phyloP scores from a whole-genome alignment of 2,329 filamentous ascomycete species.

The Biscogniauxia marginata region DNA sequence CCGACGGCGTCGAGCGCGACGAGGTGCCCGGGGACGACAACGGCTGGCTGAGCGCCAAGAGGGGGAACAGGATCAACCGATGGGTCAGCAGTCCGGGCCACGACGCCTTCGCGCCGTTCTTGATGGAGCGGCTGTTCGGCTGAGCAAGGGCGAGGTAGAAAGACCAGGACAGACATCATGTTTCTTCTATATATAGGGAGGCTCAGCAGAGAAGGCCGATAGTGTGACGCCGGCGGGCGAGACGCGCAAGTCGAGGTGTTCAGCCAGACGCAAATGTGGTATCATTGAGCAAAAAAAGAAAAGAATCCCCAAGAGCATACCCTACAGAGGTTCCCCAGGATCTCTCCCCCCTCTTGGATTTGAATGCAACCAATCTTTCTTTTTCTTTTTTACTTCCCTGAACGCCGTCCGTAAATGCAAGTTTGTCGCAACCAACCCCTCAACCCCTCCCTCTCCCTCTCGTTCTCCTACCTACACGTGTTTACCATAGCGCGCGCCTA shows the following conservation, averaged over 20 bases:
- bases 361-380: background rate
- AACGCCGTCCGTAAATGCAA: background rate
- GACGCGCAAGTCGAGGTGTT: too few species aligned
- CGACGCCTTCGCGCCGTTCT: conserved; percentile 61
- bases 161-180: background rate
- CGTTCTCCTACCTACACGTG: background rate
- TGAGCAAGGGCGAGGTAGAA: conserved; percentile 22
- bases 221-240: too few species aligned
- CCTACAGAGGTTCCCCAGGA: conserved; percentile 21
- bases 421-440: background rate
- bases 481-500: background rate
- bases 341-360: background rate
- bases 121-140: conserved; percentile 66
- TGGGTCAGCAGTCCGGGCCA: conserved; percentile 69
- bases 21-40: conserved; percentile 67
- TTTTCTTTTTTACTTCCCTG: conserved; percentile 10
- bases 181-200: too few species aligned
- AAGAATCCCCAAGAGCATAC: conserved; percentile 31
- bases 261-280: conserved; percentile 26
- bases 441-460: conserved; percentile 11
- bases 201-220: too few species aligned
- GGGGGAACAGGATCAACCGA: conserved; percentile 78
- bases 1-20: conserved; percentile 45
- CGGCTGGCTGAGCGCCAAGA: conserved; percentile 71
- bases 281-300: conserved; percentile 29